Evolutionary conservation across 2,329 filamentous ascomycete genomes (phyloP).

Genomic region (Monosporascus ibericus): DNA sequence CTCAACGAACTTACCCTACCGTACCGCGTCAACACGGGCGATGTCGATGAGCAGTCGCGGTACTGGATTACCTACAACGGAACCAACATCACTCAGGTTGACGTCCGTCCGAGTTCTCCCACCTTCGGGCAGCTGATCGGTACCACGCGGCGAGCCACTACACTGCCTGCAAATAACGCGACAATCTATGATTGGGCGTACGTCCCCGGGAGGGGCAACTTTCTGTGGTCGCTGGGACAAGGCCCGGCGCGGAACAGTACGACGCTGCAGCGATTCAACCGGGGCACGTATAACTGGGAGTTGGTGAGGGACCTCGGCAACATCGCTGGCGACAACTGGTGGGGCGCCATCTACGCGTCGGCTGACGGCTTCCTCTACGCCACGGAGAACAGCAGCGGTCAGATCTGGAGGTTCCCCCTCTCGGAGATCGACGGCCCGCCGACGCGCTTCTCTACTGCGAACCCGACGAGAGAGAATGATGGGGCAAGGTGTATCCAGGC

Average conservation of each 20-base stretch:
- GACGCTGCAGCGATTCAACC: slow-evolving; percentile 11
- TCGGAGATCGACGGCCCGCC: neutral
- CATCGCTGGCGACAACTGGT: slow-evolving; percentile 4
- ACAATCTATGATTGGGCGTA: slow-evolving; percentile 11
- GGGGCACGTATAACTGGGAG: slow-evolving; percentile 2
- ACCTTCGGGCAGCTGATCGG: neutral
- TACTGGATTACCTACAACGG: neutral
- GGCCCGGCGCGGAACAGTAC: neutral
- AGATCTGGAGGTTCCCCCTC: slow-evolving; percentile 16
- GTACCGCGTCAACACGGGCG: neutral
- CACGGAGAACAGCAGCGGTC: slow-evolving; percentile 13
- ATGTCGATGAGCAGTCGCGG: slow-evolving; percentile 1
- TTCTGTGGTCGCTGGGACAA: slow-evolving; percentile 13
- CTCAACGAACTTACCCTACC: slow-evolving; percentile 1
- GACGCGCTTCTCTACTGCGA: slow-evolving; percentile 1
- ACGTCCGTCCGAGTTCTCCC: neutral
- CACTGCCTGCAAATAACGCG: too few relatives aligned
- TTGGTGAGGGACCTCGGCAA: slow-evolving; percentile 6
- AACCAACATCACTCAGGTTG: neutral
- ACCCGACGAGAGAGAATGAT: slow-evolving; percentile 3
- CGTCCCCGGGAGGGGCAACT: slow-evolving; percentile 9
- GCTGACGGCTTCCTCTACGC: slow-evolving; percentile 12
- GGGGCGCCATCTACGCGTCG: slow-evolving; percentile 13
- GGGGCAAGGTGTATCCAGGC: slow-evolving; percentile 6
- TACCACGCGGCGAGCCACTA: too few relatives aligned